Percentiles rank a stretch among this genome's conserved stretches.
Evolutionary conservation across 208 protist species (phyloP).

Genomic region (Trypanosoma cruzi): DNA sequence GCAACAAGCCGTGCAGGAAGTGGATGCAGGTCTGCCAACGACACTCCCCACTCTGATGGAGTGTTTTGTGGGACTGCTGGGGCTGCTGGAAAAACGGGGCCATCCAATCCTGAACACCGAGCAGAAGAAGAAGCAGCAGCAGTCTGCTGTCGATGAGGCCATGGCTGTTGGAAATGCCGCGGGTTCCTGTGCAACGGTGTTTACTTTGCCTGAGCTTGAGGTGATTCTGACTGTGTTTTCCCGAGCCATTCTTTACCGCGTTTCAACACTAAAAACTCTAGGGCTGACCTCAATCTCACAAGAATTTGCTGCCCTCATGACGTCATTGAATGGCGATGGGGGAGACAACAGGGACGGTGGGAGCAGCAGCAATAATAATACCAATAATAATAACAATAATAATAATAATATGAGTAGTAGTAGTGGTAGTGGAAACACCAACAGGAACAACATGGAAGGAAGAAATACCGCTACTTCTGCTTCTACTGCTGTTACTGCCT

Average conservation of each 20-base stretch:
- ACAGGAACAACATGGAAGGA: background rate
- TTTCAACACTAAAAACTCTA: background rate
- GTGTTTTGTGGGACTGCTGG: conserved; percentile 11
- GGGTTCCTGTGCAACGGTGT: background rate
- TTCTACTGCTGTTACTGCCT: background rate
- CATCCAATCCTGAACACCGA: background rate
- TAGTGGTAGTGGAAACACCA: background rate
- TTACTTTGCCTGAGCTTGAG: conserved; percentile 12
- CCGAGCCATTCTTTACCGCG: conserved; percentile 8
- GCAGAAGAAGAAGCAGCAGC: background rate
- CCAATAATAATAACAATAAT: conserved; percentile 2
- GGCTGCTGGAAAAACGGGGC: conserved; percentile 3
- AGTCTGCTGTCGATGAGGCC: background rate
- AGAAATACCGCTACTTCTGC: background rate
- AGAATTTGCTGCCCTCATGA: conserved; percentile 5
- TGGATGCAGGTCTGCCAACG: conserved; percentile 19
- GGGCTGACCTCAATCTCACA: conserved; percentile 4
- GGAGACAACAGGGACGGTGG: background rate
- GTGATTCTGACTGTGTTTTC: conserved; percentile 19
- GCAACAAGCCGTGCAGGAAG: conserved; percentile 1
- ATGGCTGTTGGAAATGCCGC: background rate
- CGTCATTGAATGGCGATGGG: background rate
- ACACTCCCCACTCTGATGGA: conserved; percentile 14
- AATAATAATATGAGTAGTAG: conserved; percentile 4
- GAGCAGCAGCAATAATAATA: background rate